Conservation (phyloP, 179 eudicot species). For the Spinacia oleracea region DNA sequence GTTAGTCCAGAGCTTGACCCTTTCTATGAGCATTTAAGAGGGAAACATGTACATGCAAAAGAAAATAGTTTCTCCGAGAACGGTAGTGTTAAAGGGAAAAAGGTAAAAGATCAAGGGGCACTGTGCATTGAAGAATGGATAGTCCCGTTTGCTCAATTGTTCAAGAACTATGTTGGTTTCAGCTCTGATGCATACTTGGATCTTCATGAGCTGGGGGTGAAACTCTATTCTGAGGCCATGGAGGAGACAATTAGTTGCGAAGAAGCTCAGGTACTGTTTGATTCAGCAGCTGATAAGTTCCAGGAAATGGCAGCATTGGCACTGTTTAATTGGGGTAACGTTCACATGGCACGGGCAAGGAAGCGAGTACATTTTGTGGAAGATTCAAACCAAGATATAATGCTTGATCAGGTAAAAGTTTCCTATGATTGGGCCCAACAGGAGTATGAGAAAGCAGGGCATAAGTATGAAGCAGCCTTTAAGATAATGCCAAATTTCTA, state of each 20-base stretch:
- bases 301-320: constrained; percentile 96
- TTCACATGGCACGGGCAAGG: constrained; percentile 90
- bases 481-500: constrained; percentile 78
- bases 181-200: constrained; percentile 76
- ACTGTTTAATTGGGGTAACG: constrained; percentile 93
- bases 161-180: constrained; percentile 86
- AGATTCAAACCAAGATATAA: constrained; percentile 51
- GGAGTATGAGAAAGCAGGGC: constrained; percentile 71
- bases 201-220: constrained; percentile 82
- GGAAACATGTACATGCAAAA: constrained; percentile 27
- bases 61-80: constrained; percentile 21
- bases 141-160: constrained; percentile 78
- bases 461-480: constrained; percentile 75
- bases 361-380: constrained; percentile 60
- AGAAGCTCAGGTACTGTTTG: constrained; percentile 75
- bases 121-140: constrained; percentile 81
- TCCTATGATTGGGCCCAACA: constrained; percentile 81
- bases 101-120: constrained; percentile 26
- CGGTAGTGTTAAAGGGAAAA: constrained; percentile 31
- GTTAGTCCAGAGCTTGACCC: constrained; percentile 85
- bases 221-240: constrained; percentile 89
- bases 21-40: constrained; percentile 41
- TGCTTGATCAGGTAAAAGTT: constrained; percentile 45
- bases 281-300: constrained; percentile 75
- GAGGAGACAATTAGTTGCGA: constrained; percentile 85